Evolutionary conservation across 257 asterid species (phyloP).

Genomic region (Ajuga chamaepitys): DNA sequence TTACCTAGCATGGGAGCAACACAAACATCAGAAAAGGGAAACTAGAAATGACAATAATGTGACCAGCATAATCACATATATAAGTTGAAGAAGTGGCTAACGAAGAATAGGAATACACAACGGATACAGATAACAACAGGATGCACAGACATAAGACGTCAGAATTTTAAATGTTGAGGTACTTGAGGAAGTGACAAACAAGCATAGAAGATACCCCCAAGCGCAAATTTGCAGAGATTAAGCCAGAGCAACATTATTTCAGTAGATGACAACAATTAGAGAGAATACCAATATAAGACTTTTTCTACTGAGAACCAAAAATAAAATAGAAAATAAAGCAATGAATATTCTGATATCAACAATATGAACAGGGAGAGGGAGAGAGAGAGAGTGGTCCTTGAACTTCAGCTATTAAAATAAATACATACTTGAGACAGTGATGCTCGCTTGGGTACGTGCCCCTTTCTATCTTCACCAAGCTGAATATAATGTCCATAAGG

Average conservation of each 20-base stretch:
- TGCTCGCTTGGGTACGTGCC: conserved; percentile 75
- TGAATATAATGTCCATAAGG: conserved; percentile 88
- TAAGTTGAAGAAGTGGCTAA: not conserved
- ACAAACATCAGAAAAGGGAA: conserved; percentile 7
- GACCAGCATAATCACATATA: not conserved
- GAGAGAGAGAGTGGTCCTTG: not conserved
- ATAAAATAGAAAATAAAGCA: not conserved
- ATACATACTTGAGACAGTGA: conserved; percentile 52
- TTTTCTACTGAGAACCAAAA: not conserved
- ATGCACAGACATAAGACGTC: not conserved
- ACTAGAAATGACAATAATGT: not conserved
- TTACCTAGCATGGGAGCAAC: conserved; percentile 33
- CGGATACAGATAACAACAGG: not conserved
- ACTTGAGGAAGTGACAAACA: too few species aligned
- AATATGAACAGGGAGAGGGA: not conserved
- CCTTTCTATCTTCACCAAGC: conserved; percentile 90
- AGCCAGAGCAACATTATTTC: not conserved
- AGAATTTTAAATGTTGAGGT: not conserved
- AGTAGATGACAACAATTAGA: not conserved
- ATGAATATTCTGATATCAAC: not conserved
- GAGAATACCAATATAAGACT: not conserved
- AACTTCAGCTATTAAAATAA: conserved; percentile 11
- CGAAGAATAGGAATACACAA: not conserved
- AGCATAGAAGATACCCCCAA: too few species aligned
- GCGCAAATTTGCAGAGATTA: not conserved